Evolutionary conservation across 2,329 filamentous ascomycete species (phyloP), one percentile per base, ranked within the genome.

Genomic region (Fusarium penzigii): DNA sequence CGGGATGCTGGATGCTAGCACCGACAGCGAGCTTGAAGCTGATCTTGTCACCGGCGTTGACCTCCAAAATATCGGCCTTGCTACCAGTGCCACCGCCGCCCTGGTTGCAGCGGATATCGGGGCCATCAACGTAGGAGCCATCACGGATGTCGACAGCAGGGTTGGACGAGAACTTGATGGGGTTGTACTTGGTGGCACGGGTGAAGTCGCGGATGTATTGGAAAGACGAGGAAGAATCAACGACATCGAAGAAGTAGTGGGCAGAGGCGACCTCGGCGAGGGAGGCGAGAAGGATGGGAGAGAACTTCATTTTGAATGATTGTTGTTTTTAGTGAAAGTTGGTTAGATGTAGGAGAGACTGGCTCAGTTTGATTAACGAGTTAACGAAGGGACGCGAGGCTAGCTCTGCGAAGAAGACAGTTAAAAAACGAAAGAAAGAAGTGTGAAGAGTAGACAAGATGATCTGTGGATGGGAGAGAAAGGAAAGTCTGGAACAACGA

Each of bases 401-500:
- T 25, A 25, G 20, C 20, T 25, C 20, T 25, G 20, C 20, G 20
- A 25, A 25, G 20, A 25, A 25, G 20, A 25, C 20, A 25, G 20
- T 25, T 4, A 25, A 25, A 25, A 25, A 25, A 25, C 20, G 20
- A 25, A 25, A 25, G 20, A 25, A 25, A 25, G 20, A 25, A 25
- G 20, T 25, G 20, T 25, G 20, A 25, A 25, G 20, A 25, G 20
- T 25, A 25, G 20, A 25, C 20, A 25, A 25, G 20, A 25, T 25
- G 20, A 25, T 25, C 20, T 25, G 20, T 25, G 20, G 20, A 25
- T 25, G 20, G 7, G 4, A 70, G 20, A 25, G 20, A 25, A 25
- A 25, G 20, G 20, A 25, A 25, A 25, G 7, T 25, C 20, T 25
- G 20, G n/a, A n/a, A n/a, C 20, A 25, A 25, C 20, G 20, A 25